Evolutionary conservation across 495 filamentous ascomycete species (phyloP).

Genomic region (Neurospora sp.): DNA sequence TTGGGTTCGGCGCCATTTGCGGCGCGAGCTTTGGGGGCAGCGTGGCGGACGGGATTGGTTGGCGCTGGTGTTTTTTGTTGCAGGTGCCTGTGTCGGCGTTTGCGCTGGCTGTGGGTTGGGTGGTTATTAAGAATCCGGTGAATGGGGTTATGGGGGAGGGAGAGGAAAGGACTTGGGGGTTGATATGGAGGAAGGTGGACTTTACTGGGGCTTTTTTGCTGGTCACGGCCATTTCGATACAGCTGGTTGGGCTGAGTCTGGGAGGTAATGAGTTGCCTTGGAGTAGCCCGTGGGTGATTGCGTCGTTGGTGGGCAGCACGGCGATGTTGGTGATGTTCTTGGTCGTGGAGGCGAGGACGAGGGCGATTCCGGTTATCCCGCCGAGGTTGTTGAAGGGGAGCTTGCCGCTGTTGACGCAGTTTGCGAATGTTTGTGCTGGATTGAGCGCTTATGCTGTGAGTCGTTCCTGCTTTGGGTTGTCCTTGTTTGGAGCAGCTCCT

Average conservation of each 20-base stretch:
- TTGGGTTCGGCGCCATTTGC: conserved; percentile 45
- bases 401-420: conserved; percentile 42
- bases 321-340: conserved; percentile 41
- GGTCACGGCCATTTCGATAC: conserved; percentile 46
- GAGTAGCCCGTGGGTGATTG: conserved; percentile 45
- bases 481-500: not conserved
- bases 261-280: conserved; percentile 55
- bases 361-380: conserved; percentile 52
- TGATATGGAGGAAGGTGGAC: conserved; percentile 47
- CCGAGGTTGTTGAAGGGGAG: conserved; percentile 44
- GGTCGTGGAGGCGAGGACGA: conserved; percentile 44
- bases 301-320: conserved; percentile 40
- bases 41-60: conserved; percentile 40
- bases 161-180: conserved; percentile 10
- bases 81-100: conserved; percentile 44
- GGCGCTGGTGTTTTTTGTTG: conserved; percentile 40
- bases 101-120: conserved; percentile 42
- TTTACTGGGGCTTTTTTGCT: conserved; percentile 43
- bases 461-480: not conserved
- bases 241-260: conserved; percentile 49
- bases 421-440: conserved; percentile 52
- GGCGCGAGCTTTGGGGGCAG: conserved; percentile 40
- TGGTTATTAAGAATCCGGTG: conserved; percentile 40
- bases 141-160: conserved; percentile 2
- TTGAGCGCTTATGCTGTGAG: conserved; percentile 55